phyloP scores from a whole-genome alignment of 129 eudicot species.

The Lonicera japonica region DNA sequence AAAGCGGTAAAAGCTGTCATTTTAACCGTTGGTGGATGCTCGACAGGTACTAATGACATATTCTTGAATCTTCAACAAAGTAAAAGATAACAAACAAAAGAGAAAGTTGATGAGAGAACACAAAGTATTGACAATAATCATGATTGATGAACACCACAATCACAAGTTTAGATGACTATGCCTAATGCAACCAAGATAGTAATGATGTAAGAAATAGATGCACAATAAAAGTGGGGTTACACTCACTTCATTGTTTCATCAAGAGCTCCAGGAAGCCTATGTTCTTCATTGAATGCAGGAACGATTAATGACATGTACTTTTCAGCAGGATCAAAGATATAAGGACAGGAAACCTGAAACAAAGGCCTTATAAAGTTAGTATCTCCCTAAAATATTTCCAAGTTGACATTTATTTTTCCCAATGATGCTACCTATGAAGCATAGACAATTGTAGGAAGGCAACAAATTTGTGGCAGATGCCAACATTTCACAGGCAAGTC shows the following conservation, averaged over 20 bases:
- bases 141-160: not conserved
- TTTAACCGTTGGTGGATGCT: too few relatives aligned
- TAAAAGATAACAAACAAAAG: too few relatives aligned
- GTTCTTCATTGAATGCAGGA: conserved; percentile 97
- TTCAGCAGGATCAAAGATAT: conserved; percentile 74
- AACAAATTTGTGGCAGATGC: too few relatives aligned
- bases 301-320: conserved; percentile 78
- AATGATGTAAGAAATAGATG: not conserved
- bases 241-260: conserved; percentile 78
- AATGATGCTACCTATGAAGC: not conserved
- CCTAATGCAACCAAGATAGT: not conserved
- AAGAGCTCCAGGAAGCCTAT: conserved; percentile 87
- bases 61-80: too few relatives aligned
- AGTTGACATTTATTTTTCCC: not conserved
- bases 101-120: not conserved
- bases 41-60: too few relatives aligned
- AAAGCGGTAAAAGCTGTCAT: too few relatives aligned
- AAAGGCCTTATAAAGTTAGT: conserved; percentile 6
- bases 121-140: not conserved
- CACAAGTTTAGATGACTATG: too few relatives aligned
- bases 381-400: not conserved
- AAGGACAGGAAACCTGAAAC: conserved; percentile 77
- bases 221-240: not conserved
- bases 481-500: too few relatives aligned
- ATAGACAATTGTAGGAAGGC: too few relatives aligned